These are phyloP conservation scores for Evernia prunastri DNA, from an alignment of 495 filamentous ascomycete species.

Conservation along the genomic window DNA sequence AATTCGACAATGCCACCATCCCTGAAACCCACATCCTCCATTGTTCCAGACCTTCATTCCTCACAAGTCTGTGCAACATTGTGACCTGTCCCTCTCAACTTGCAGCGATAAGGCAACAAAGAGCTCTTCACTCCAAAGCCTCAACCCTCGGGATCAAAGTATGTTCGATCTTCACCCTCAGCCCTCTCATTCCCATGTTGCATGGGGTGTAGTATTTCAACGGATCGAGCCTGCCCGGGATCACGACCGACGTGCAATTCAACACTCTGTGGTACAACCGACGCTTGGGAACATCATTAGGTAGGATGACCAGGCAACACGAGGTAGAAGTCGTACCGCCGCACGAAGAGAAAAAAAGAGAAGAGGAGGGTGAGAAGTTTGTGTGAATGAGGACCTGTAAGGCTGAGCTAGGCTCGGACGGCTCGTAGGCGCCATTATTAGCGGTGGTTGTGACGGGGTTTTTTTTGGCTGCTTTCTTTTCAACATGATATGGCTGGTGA, in stretches of 20 bases:
- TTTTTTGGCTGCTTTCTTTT: background rate
- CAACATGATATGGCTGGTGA: slow-evolving; percentile 41
- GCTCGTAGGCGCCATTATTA: too few species aligned
- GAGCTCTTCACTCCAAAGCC: background rate
- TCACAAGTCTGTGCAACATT: background rate
- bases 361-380: slow-evolving; percentile 23
- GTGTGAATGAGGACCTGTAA: slow-evolving; percentile 18
- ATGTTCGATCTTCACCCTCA: slow-evolving; percentile 23
- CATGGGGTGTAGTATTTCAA: slow-evolving; percentile 6
- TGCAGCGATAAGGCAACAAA: background rate
- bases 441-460: background rate
- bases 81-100: background rate
- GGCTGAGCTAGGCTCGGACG: slow-evolving; percentile 15
- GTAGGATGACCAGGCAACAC: slow-evolving; percentile 49
- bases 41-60: background rate
- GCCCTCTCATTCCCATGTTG: slow-evolving; percentile 9
- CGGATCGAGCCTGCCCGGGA: slow-evolving; percentile 6
- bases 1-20: background rate
- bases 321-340: slow-evolving; percentile 50
- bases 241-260: slow-evolving; percentile 51
- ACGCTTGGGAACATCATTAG: slow-evolving; percentile 51
- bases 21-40: background rate
- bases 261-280: slow-evolving; percentile 54
- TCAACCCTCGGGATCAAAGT: background rate
- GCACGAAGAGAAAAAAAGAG: slow-evolving; percentile 52